phyloP scores from a whole-genome alignment of 371 early-diverging fungal genomes.

The Apophysomyces trapeziformis region DNA sequence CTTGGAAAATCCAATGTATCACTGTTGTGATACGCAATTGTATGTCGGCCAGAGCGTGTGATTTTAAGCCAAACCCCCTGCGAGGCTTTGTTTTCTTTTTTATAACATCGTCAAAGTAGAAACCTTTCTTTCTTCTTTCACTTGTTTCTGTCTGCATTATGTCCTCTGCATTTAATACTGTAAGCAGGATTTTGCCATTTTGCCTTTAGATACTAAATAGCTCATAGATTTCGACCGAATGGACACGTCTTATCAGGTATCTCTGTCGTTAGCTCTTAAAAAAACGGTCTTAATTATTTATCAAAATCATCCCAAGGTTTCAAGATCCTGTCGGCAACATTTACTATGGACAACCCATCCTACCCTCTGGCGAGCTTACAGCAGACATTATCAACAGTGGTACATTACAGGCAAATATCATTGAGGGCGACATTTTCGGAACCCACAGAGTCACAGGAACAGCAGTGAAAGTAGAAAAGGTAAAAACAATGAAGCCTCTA shows the following conservation, averaged over 20 bases:
- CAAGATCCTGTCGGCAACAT: conserved; percentile 49
- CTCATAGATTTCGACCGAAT: conserved; percentile 20
- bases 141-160: background rate
- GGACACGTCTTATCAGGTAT: conserved; percentile 36
- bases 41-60: too few species aligned
- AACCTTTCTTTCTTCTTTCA: background rate
- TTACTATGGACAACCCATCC: conserved; percentile 50
- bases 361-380: conserved; percentile 17
- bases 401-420: conserved; percentile 43
- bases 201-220: background rate
- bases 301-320: conserved; percentile 33
- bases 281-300: background rate
- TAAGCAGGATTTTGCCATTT: background rate
- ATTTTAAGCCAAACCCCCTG: too few species aligned
- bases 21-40: too few species aligned
- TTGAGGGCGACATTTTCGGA: conserved; percentile 49
- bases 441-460: conserved; percentile 39
- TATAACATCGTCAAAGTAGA: too few species aligned
- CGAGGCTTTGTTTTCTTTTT: too few species aligned
- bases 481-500: conserved; percentile 10
- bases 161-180: conserved; percentile 12
- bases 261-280: background rate
- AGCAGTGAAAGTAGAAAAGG: conserved; percentile 40
- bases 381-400: conserved; percentile 18
- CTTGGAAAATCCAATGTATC: too few species aligned